Percentiles rank a stretch among this genome's conserved stretches.
These are phyloP conservation scores for Citrullus colocynthis DNA, from an alignment of 306 rosid species.

Conservation along the genomic window DNA sequence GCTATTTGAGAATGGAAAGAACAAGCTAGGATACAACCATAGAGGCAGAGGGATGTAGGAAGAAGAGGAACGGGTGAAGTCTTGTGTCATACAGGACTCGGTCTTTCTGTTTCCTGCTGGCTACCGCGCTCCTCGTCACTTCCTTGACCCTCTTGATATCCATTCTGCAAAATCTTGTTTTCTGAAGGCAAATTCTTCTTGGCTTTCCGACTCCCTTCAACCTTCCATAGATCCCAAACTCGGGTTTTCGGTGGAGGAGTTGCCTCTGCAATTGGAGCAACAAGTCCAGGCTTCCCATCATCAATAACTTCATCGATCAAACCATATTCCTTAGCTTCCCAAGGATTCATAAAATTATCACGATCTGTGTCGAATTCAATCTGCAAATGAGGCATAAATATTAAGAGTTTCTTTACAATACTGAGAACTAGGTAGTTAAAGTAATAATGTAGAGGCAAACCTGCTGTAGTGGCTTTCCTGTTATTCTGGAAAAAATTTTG, in stretches of 20 bases:
- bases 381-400: constrained; percentile 24
- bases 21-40: background rate
- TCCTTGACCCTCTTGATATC: constrained; percentile 16
- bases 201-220: constrained; percentile 42
- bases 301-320: constrained; percentile 76
- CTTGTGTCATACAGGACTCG: constrained; percentile 36
- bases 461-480: constrained; percentile 70
- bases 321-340: constrained; percentile 94
- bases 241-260: constrained; percentile 65
- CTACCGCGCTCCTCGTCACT: constrained; percentile 29
- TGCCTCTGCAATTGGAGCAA: constrained; percentile 67
- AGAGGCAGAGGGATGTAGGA: background rate
- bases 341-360: constrained; percentile 84
- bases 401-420: background rate
- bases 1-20: background rate
- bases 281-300: constrained; percentile 85
- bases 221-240: constrained; percentile 44
- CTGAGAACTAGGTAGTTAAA: background rate
- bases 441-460: constrained; percentile 17
- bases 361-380: constrained; percentile 69
- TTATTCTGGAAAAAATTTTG: constrained; percentile 72
- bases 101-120: constrained; percentile 32
- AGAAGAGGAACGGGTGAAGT: background rate
- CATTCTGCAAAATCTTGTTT: constrained; percentile 27
- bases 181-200: constrained; percentile 67